These are phyloP conservation scores for Lasiodiplodia sp. DNA, from an alignment of 2,329 filamentous ascomycete genomes.

Conservation along the genomic window DNA sequence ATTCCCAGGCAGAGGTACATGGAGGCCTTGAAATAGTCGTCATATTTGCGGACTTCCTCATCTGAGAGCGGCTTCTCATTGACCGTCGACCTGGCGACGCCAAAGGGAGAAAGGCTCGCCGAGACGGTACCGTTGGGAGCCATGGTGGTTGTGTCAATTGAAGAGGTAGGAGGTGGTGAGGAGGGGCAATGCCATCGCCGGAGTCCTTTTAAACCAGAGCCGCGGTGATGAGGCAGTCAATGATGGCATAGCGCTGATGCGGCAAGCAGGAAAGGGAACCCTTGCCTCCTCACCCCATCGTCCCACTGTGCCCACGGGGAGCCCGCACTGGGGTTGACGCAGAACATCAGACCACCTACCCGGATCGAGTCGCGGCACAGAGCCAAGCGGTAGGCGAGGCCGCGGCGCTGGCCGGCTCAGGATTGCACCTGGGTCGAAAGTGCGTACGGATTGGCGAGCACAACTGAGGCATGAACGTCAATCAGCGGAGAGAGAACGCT, in stretches of 20 bases:
- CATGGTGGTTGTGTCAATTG: conserved; percentile 1
- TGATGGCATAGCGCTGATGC: conserved; percentile 17
- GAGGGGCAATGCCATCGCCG: not conserved
- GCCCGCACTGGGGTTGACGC: conserved; percentile 10
- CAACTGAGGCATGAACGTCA: conserved; percentile 7
- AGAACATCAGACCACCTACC: conserved; percentile 20
- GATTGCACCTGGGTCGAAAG: not conserved
- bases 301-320: conserved; percentile 22
- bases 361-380: conserved; percentile 18
- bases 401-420: conserved; percentile 9
- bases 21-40: conserved; percentile 76
- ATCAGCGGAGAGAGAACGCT: conserved; percentile 3
- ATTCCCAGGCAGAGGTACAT: conserved; percentile 79
- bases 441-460: not conserved
- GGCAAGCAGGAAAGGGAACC: conserved; percentile 8
- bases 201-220: conserved; percentile 4
- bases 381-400: not conserved
- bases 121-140: conserved; percentile 12
- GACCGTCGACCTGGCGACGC: conserved; percentile 70
- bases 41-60: conserved; percentile 72
- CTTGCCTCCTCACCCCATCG: conserved; percentile 21
- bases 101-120: conserved; percentile 69
- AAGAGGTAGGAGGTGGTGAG: not conserved
- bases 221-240: not conserved
- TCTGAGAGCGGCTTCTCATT: conserved; percentile 65